Base-by-base conservation (phyloP, 345 rosid species). In the Eucalyptus curtisii region DNA sequence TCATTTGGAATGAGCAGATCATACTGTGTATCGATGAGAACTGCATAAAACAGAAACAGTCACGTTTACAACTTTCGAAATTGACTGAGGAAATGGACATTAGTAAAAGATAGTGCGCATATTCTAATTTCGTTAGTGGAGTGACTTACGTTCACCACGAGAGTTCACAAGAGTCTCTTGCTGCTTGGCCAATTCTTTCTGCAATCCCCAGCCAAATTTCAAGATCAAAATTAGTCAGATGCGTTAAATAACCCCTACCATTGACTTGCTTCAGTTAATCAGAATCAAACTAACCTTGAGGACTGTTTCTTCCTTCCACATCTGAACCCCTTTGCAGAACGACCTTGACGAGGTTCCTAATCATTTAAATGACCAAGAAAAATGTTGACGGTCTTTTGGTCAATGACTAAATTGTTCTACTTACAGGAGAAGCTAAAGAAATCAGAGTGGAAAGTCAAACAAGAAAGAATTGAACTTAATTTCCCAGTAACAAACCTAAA, bases 291-390 rank as follows among this genome's bases (percentile, higher is more conserved):
- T 22, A 68, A 95, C 99, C 94, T 96, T 97, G 81, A 96, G 82
- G 86, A 95, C 89, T 14, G 98, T 95, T 93, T 97, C 99, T 49
- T 94, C 97, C 88, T 96, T 96, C 99, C 99, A 97, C 99, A 97
- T 97, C 81, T 92, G 93, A 88, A 94, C 85, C 8, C 93, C 99
- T 90, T 90, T 97, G 52, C 90, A 95, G 91, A 94, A 94, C 50
- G 99, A 97, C 91, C 99, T 97, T 10, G 96, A 92, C 52, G 99
- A 97, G 85, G 99, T 95, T 24, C 98, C 98, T 95, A 86, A 44
- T 42, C 76, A 88, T 24, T 53, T 14, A 88, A 48, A 50, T 87
- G 37, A 14, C 33, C 10, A 85, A 79, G 13, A 20, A 25, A 82
- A 5, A n/a, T 76, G 33, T 15, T 12, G 47, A 42, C 22, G 15